These are phyloP conservation scores for Eucalyptus curtisii DNA, from an alignment of 345 rosid species.

Conservation along the genomic window DNA sequence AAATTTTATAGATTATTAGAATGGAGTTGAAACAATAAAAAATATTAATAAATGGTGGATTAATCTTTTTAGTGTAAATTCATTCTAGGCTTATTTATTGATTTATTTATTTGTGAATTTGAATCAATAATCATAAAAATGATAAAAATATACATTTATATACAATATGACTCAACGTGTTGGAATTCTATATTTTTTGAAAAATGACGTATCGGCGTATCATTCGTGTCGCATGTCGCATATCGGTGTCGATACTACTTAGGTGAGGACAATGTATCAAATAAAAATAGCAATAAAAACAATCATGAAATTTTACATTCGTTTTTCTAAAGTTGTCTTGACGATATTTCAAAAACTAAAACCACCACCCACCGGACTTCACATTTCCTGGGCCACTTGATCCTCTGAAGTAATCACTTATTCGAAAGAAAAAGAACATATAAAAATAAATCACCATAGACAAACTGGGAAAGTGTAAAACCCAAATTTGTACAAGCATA, in stretches of 20 bases:
- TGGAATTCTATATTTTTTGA: too few species aligned
- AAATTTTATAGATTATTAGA: too few species aligned
- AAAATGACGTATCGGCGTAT: too few species aligned
- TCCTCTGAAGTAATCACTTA: background rate
- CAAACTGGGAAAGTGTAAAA: background rate
- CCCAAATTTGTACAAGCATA: background rate
- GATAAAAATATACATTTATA: too few species aligned
- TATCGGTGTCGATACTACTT: too few species aligned
- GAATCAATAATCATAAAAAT: too few species aligned
- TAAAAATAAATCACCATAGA: background rate
- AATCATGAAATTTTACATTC: background rate
- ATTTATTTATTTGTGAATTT: too few species aligned
- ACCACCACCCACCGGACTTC: background rate
- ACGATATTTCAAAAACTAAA: background rate
- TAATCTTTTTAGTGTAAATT: too few species aligned
- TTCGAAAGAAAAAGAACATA: background rate
- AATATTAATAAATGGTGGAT: too few species aligned
- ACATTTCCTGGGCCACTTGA: background rate
- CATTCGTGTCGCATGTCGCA: fast-evolving
- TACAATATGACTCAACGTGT: too few species aligned
- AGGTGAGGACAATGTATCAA: background rate
- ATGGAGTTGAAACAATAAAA: too few species aligned
- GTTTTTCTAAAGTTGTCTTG: background rate
- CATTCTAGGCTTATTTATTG: too few species aligned
- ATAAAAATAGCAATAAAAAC: background rate